Conservation (phyloP, 257 asterid genomes). For the Solanum corneliomulleri region DNA sequence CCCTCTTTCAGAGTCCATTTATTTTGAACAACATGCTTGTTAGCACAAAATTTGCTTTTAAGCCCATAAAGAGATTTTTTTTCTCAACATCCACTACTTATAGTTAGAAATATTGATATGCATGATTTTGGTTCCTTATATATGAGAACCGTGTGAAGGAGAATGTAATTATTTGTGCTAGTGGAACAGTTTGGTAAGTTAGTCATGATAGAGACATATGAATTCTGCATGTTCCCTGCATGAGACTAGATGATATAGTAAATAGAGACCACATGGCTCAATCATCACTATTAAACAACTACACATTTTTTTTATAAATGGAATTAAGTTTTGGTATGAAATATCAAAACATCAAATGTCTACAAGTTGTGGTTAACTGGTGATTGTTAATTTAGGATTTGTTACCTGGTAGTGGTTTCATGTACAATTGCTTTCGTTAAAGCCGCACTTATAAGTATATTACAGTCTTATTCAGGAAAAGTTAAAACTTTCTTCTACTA, state of each 20-base stretch:
- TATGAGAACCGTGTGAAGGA: neutral
- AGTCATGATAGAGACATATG: neutral
- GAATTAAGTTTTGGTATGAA: neutral
- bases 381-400: neutral
- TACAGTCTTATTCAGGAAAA: neutral
- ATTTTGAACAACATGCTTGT: too few species aligned
- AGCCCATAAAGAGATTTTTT: too few species aligned
- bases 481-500: neutral
- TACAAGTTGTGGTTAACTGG: neutral
- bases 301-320: neutral
- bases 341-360: neutral
- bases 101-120: neutral
- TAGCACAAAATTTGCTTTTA: too few species aligned
- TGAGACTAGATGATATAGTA: too few species aligned
- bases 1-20: too few species aligned
- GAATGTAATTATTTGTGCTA: neutral
- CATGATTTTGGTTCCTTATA: neutral
- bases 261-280: neutral
- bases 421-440: neutral
- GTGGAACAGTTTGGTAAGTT: neutral
- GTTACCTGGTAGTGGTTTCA: neutral
- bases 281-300: neutral
- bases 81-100: neutral
- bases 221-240: neutral
- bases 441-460: neutral